phyloP scores from a whole-genome alignment of 1,284 basidiomycete genomes.

The Ustilago tritici region DNA sequence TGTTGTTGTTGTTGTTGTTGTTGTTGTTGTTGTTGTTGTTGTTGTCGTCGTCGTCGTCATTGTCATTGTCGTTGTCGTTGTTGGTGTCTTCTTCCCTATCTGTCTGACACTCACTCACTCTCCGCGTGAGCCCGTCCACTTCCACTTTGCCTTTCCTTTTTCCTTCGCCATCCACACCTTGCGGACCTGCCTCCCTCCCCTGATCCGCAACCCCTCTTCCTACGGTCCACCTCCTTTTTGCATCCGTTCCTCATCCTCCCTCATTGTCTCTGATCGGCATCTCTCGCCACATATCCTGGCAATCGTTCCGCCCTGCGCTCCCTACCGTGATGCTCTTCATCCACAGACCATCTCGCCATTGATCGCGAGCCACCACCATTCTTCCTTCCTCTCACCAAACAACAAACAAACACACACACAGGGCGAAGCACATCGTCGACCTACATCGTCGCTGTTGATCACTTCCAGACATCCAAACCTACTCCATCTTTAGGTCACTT shows the following conservation, averaged over 20 bases:
- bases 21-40: too few relatives aligned
- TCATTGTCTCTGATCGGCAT: slow-evolving; percentile 9
- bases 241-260: not conserved
- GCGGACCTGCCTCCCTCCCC: not conserved
- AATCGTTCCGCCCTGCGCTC: too few relatives aligned
- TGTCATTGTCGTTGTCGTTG: not conserved
- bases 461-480: not conserved
- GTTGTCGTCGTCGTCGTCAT: not conserved
- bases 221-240: not conserved
- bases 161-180: slow-evolving; percentile 1
- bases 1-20: not conserved
- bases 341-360: slow-evolving; percentile 5
- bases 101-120: not conserved
- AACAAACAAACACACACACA: not conserved
- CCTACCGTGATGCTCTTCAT: slow-evolving; percentile 13
- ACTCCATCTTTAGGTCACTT: not conserved
- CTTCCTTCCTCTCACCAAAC: not conserved
- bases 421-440: not conserved
- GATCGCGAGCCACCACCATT: slow-evolving; percentile 10
- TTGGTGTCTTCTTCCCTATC: not conserved
- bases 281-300: slow-evolving; percentile 9
- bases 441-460: not conserved
- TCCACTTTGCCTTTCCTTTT: not conserved
- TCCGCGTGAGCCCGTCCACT: not conserved
- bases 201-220: not conserved